phyloP scores from a whole-genome alignment of 2,329 filamentous ascomycete genomes.

The Venturia nashicola region DNA sequence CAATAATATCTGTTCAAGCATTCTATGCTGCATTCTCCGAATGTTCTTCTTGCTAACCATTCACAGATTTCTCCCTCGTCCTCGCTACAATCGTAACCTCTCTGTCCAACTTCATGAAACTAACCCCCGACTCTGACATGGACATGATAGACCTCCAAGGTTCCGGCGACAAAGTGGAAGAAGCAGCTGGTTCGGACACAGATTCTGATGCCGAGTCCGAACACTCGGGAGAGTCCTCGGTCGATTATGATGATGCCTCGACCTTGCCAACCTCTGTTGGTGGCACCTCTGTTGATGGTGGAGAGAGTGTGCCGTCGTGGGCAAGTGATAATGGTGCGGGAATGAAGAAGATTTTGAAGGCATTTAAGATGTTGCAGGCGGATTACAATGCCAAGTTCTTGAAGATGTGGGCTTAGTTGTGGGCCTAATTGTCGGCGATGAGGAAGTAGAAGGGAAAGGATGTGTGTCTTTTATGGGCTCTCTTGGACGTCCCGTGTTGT shows the following conservation, averaged over 20 bases:
- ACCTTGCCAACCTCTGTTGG: constrained; percentile 13
- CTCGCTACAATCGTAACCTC: constrained; percentile 61
- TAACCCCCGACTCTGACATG: constrained; percentile 31
- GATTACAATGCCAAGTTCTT: constrained; percentile 54
- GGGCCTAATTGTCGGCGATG: constrained; percentile 31
- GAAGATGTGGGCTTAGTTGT: constrained; percentile 45
- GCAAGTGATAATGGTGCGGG: constrained; percentile 30
- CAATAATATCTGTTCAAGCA: no score
- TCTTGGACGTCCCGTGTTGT: no score
- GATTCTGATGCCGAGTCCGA: constrained; percentile 15
- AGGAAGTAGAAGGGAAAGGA: no score
- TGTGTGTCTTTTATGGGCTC: no score
- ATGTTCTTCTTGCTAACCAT: not conserved
- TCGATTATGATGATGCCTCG: constrained; percentile 14
- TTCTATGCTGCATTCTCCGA: no score
- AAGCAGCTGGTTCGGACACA: constrained; percentile 24
- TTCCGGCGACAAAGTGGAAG: constrained; percentile 38
- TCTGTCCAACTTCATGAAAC: constrained; percentile 44
- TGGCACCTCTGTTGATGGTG: constrained; percentile 12
- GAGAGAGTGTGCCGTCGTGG: constrained; percentile 22
- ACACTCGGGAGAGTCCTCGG: constrained; percentile 11
- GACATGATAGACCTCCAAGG: constrained; percentile 41
- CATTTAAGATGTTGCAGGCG: constrained; percentile 44
- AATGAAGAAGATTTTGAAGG: constrained; percentile 44
- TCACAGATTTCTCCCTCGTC: constrained; percentile 44